phyloP scores from a whole-genome alignment of 2,329 filamentous ascomycete genomes.

The Cladosporium sp. region DNA sequence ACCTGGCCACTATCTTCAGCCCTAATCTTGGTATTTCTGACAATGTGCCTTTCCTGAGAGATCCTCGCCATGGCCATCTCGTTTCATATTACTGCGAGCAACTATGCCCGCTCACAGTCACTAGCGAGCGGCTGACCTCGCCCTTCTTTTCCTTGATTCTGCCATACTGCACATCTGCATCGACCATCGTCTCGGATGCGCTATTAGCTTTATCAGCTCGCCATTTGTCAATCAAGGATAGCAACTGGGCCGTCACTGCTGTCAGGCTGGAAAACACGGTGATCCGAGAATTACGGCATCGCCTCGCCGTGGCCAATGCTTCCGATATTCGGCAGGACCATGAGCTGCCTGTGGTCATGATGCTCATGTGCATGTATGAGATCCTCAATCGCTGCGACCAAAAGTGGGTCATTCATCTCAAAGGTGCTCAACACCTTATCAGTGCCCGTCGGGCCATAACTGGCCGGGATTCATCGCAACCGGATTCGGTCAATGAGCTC shows the following conservation, averaged over 20 bases:
- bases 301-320: constrained; percentile 34
- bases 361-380: constrained; percentile 50
- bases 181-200: constrained; percentile 40
- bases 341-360: constrained; percentile 45
- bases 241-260: constrained; percentile 35
- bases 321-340: constrained; percentile 27
- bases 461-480: constrained; percentile 16
- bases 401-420: constrained; percentile 51
- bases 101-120: constrained; percentile 43
- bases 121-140: constrained; percentile 38
- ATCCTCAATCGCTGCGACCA: constrained; percentile 44
- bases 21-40: constrained; percentile 24
- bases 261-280: constrained; percentile 42
- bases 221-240: constrained; percentile 38
- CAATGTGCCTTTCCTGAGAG: constrained; percentile 32
- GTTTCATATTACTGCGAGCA: constrained; percentile 45
- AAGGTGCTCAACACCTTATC: constrained; percentile 51
- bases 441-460: constrained; percentile 36
- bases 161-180: constrained; percentile 42
- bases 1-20: constrained; percentile 11
- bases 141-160: constrained; percentile 44
- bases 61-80: constrained; percentile 34
- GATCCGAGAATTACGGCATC: constrained; percentile 39
- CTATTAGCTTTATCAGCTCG: constrained; percentile 43
- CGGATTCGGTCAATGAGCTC: constrained; percentile 23